These are phyloP conservation scores for Ceratorhiza oryzae-sativae DNA, from an alignment of 1,284 basidiomycete genomes.

Conservation along the genomic window DNA sequence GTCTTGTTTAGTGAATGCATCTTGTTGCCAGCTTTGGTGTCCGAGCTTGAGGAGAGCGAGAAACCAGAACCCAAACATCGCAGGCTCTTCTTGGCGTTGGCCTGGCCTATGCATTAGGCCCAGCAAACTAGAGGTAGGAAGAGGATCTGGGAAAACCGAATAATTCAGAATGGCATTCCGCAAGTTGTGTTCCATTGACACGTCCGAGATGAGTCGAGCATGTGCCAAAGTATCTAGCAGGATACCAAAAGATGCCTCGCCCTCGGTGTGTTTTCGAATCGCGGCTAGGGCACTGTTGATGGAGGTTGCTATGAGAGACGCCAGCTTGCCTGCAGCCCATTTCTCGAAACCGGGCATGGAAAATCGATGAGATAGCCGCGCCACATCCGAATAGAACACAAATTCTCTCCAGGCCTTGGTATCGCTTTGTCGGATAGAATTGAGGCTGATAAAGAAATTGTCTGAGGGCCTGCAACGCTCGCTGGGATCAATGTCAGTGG, in stretches of 20 bases:
- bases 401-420: not conserved
- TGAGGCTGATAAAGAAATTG: not conserved
- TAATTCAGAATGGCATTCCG: not conserved
- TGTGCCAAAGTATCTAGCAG: not conserved
- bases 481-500: not conserved
- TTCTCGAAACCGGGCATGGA: not conserved
- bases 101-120: not conserved
- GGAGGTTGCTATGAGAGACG: not conserved
- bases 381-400: not conserved
- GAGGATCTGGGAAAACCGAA: not conserved
- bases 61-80: conserved; percentile 7
- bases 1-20: not conserved
- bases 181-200: not conserved
- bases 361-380: not conserved
- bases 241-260: not conserved
- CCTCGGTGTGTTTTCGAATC: not conserved
- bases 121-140: not conserved
- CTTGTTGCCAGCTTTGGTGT: not conserved
- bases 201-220: not conserved
- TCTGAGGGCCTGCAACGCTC: not conserved
- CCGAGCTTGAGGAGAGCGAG: not conserved
- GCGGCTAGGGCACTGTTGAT: not conserved
- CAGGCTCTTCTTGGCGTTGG: not conserved
- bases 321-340: conserved; percentile 1
- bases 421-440: not conserved